Evolutionary conservation across 1,139 yeast species (phyloP).

Genomic region (Yamadazyma jaroonii): DNA sequence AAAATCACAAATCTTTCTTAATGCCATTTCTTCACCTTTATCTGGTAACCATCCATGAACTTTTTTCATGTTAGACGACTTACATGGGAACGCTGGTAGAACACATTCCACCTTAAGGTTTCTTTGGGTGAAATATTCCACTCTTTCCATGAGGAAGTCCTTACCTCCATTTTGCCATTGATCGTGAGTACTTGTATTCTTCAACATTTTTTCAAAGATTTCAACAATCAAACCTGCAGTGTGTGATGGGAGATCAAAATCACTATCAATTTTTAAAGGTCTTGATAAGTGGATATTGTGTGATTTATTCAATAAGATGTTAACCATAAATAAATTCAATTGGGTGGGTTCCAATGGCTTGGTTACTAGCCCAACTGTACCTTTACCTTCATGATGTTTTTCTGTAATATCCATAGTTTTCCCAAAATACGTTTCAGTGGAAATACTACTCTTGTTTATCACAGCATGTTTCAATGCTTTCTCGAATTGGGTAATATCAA

Average conservation of each 20-base stretch:
- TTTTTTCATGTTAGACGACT: constrained; percentile 53
- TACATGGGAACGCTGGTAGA: constrained; percentile 65
- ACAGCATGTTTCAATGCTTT: constrained; percentile 1
- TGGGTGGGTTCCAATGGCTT: constrained; percentile 18
- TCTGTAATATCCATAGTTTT: constrained; percentile 16
- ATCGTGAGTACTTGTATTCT: constrained; percentile 46
- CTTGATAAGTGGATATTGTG: background rate
- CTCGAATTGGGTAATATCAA: constrained; percentile 1
- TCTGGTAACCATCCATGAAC: constrained; percentile 54
- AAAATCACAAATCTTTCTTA: constrained; percentile 30
- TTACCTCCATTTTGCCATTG: constrained; percentile 50
- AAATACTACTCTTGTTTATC: background rate
- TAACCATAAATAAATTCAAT: constrained; percentile 34
- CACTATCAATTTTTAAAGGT: background rate
- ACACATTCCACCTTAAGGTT: constrained; percentile 51
- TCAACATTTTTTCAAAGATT: constrained; percentile 41
- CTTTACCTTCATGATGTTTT: constrained; percentile 11
- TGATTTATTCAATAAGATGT: background rate
- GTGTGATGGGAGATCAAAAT: constrained; percentile 4
- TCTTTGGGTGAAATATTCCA: constrained; percentile 48
- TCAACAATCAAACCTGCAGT: constrained; percentile 21
- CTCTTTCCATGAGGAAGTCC: constrained; percentile 35
- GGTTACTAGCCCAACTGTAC: constrained; percentile 28
- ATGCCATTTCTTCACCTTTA: constrained; percentile 40
- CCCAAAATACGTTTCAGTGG: constrained; percentile 13